Conservation (phyloP, 352 stramenopile genomes). For the Globisporangium okanoganense region DNA sequence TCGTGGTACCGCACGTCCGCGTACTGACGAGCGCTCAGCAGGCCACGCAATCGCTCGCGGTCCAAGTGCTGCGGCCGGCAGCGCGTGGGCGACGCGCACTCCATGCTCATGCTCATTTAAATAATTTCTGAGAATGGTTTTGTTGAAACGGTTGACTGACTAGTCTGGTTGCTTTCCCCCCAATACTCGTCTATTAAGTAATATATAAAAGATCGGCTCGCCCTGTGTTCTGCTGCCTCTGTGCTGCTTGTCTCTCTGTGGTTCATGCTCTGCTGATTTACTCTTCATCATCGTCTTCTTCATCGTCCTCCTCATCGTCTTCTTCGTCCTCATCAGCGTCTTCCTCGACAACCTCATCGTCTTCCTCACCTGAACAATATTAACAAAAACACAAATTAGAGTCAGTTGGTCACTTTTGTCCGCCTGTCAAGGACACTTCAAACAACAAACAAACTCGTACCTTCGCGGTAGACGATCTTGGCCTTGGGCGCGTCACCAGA, state of each 20-base stretch:
- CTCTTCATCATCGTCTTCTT: conserved; percentile 41
- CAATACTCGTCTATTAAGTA: conserved; percentile 16
- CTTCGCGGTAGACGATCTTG: conserved; percentile 67
- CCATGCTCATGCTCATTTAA: conserved; percentile 1
- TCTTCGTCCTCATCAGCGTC: conserved; percentile 25
- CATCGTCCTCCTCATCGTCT: conserved; percentile 31
- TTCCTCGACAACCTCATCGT: conserved; percentile 24
- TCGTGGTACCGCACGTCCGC: conserved; percentile 47
- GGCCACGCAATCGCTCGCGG: conserved; percentile 39
- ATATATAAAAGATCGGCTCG: conserved; percentile 21
- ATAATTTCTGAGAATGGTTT: not conserved
- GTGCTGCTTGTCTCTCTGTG: conserved; percentile 26
- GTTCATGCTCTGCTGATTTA: conserved; percentile 28
- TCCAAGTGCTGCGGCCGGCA: conserved; percentile 55
- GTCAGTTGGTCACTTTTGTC: not conserved
- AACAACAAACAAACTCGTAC: conserved; percentile 13
- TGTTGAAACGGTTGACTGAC: not conserved
- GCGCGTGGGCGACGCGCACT: conserved; percentile 35
- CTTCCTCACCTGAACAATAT: conserved; percentile 19
- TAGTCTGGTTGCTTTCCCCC: not conserved
- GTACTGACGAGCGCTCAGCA: conserved; percentile 31
- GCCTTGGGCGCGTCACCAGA: conserved; percentile 46
- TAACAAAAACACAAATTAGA: conserved; percentile 6
- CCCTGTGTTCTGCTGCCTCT: not conserved
- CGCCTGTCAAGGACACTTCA: not conserved